Evolutionary conservation across 2,329 filamentous ascomycete genomes (phyloP), one percentile per base, ranked within the genome.

Genomic region (Epichloe sp.): DNA sequence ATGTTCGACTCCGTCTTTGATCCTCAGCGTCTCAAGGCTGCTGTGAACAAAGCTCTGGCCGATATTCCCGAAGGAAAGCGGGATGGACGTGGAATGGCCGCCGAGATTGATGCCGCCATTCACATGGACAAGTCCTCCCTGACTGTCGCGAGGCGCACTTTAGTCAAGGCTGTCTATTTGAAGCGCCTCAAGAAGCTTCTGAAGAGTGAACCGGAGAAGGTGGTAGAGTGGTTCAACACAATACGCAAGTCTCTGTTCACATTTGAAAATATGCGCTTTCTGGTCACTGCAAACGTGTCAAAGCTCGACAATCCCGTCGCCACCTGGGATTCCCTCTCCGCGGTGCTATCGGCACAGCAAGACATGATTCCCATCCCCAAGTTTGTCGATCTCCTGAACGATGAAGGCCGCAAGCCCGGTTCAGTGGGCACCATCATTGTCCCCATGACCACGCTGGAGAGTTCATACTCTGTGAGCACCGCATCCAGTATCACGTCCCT

Each of bases 61-160:
- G 91, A 97, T 59, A 85, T 98, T 17, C 93, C 93, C 0, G 89
- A 96, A 62, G 76, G 83, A 49, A 98, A 97, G 73, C 86, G 93
- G 42, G 87, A 86, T 59, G 93, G 93, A 1, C 79, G 83, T 52
- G 71, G 72, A 42, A 84, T 84, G 81, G 71, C 79, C 4, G 71
- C 69, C 51, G 79, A 82, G 55, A 74, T 84, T 52, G 80, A 93
- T 59, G 78, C 83, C 55, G 88, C 91, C 68, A 79, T 94, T 21
- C 88, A 95, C 64, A 81, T 87, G 60, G 77, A 85, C n/a, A 78
- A 79, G 34, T 80, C 86, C 23, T 90, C 88, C 0, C 80, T 89
- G 50, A 73, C 83, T 31, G 85, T 88, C 45, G 86, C 90, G 2
- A 84, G 83, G 58, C 84, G 84, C 51, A 89, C 87, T 0, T 78